Evolutionary conservation across 2,329 filamentous ascomycete species (phyloP), one percentile per base, ranked within the genome.

Genomic region (Colletotrichum sp.): DNA sequence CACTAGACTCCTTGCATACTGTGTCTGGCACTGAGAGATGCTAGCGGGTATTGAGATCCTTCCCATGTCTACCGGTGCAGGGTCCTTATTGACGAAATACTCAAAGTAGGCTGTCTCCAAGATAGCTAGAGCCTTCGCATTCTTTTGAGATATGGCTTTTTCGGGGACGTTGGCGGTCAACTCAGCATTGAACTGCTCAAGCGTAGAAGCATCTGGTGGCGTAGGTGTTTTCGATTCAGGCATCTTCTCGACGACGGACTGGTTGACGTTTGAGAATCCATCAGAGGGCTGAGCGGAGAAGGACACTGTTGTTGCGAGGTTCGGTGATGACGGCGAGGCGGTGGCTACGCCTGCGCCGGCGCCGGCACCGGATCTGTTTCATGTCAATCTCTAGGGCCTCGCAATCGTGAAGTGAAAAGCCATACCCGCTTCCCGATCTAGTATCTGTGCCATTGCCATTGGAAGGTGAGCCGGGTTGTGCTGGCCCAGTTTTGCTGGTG

Each of bases 31-130:
- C 24, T 24, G 30, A 4, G 71, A 67, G 6, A 70, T 63, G 16
- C 18, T 63, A 7, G 66, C 15, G 3, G 72, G 66, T 9, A 76
- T 75, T 3, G 48, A 22, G 6, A 74, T 7, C 15, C 18, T 66
- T 6, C 71, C 71, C 15, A 62, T 6, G 24, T 76, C 75, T 4
- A 76, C 75, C 6, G 72, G 71, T 5, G 71, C 72, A 15, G 67
- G 72, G 6, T 71, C 66, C 8, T 55, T 65, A 8, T 66, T 71
- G 48, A 57, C 66, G n/a, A 76, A 76, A 39, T 75, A 76, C 30
- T 76, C 66, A 9, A 76, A 75, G 12, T 74, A 75, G 4, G 71
- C 75, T 18, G 75, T 75, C 60, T 76, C 75, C 30, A 76, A 55
- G 22, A 74, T 65, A 16, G 75, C 75, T 5, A 76, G 26, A 2